Base-by-base conservation (phyloP, 2,329 filamentous ascomycete species). In the Colletotrichum lindemuthianum region DNA sequence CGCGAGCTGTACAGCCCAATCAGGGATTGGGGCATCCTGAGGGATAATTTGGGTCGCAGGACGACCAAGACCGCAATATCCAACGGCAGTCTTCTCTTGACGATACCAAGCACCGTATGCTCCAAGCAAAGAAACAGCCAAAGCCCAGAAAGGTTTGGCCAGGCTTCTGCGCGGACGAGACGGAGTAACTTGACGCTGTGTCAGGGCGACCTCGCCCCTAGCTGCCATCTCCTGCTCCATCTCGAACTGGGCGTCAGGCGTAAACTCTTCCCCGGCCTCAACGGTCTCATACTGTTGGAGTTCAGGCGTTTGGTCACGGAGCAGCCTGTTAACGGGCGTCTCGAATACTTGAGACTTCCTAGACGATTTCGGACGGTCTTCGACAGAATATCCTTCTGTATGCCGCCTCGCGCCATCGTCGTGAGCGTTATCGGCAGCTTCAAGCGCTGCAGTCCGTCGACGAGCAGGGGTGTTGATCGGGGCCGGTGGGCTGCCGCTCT, bases 81-180 rank as follows among this genome's bases (percentile, higher is more conserved):
- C 96, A 16, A 98, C 92, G 13, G 92, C 91, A n/a, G 97, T 82
- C 83, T 98, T 98, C 78, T 99, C 96, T 74, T 97, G 92, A 52
- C 95, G 86, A 81, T 94, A 99, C 86, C 94, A 96, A 8, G 87
- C 87, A 36, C 85, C 90, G 68, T 97, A 92, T 1, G 90, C 88
- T 37, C 86, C 86, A 7, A 96, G 76, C 9, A 96, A 78, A 0
- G 90, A 89, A 16, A 91, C 74, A 3, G 95, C 75, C 2, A 97
- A 82, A 6, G 93, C 86, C 75, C 88, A 88, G 2, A 95, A 82
- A 13, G 92, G 90, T 0, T 87, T 87, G 63, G 86, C 86, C 37
- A 89, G 78, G 32, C 83, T 82, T 8, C 81, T 76, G 63, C 81
- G 81, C 7, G 76, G 77, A 13, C 70, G 70, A 34, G 72, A 60